These are phyloP conservation scores for Arabidopsis thaliana DNA, from an alignment of 345 rosid species.

Conservation along the genomic window DNA sequence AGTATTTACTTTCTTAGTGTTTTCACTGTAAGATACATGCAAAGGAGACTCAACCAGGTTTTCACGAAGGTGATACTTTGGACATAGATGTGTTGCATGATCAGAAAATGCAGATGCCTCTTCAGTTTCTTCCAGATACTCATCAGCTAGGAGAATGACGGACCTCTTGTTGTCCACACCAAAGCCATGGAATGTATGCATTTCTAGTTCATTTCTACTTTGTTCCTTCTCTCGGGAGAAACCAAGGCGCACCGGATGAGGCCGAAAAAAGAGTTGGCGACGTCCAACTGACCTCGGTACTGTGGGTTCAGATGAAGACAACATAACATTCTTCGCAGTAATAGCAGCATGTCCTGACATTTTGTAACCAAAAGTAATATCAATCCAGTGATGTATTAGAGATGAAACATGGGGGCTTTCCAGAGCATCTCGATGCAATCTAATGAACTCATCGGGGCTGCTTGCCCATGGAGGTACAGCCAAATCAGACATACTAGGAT, in stretches of 20 bases:
- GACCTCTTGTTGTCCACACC: slow-evolving; percentile 50
- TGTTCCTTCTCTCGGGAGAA: slow-evolving; percentile 44
- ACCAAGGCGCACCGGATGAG: slow-evolving; percentile 72
- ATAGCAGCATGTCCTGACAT: slow-evolving; percentile 91
- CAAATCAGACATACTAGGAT: slow-evolving; percentile 87
- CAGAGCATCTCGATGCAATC: slow-evolving; percentile 81
- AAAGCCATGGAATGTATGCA: slow-evolving; percentile 47
- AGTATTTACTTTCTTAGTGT: slow-evolving; percentile 39
- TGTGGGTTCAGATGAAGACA: slow-evolving; percentile 75
- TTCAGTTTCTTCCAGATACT: slow-evolving; percentile 65
- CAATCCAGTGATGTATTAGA: slow-evolving; percentile 87
- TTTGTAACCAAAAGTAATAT: slow-evolving; percentile 90
- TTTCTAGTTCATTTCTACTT: slow-evolving; percentile 43
- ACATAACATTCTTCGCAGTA: slow-evolving; percentile 91
- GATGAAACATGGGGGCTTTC: slow-evolving; percentile 79
- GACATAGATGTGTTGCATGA: slow-evolving; percentile 72
- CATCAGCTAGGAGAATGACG: slow-evolving; percentile 56
- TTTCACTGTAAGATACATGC: slow-evolving; percentile 47
- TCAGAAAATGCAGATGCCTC: slow-evolving; percentile 77
- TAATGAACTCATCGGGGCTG: slow-evolving; percentile 83
- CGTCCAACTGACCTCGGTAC: slow-evolving; percentile 82
- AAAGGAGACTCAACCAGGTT: slow-evolving; percentile 38
- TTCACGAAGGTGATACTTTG: slow-evolving; percentile 53
- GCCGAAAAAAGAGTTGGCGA: slow-evolving; percentile 76
- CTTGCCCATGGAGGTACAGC: slow-evolving; percentile 89